Evolutionary conservation across 1,284 basidiomycete species (phyloP), one percentile per base, ranked within the genome.

Genomic region (Moesziomyces parantarcticus): DNA sequence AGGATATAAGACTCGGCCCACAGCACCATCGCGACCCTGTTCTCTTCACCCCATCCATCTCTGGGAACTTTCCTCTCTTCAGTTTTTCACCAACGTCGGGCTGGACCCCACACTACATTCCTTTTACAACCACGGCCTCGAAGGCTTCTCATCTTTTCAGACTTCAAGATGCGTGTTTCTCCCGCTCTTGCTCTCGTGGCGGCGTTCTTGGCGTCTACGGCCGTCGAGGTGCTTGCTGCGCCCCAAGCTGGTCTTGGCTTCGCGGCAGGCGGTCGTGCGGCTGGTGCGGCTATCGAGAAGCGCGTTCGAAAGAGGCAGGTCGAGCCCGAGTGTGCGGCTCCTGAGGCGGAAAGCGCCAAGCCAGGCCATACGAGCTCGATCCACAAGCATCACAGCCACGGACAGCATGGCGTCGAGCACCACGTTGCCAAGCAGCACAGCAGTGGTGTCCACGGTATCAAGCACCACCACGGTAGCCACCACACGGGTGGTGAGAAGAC

Each of bases 141-240:
- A 58, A 42, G 41, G 49, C 3, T 7, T 7, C 4, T 50, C 50
- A 16, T n/a, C 40, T 8, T 8, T n/a, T n/a, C n/a, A n/a, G n/a
- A 23, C 2, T 41, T n/a, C 40, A 69, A 56, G 18, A 71, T 71
- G 68, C 62, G 62, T n/a, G 40, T 16, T 6, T 41, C 62, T 32
- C 54, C 58, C 5, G 45, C 62, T 34, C 58, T 71, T 7, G 57
- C 62, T n/a, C 48, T 71, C 13, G 32, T 71, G 3, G 68, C 54
- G 32, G 18, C 53, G 8, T 55, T 71, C 51, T 48, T 62, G 7
- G 59, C 52, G 14, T 50, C 55, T 0, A 51, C 58, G 16, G 48
- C 46, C 3, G 46, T 61, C 18, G 39, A 25, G 7, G 64, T 51
- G 16, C 41, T 67, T 14, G 50, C 42, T 26, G 32, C 47, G 16